Evolutionary conservation across 345 rosid species (phyloP), one percentile per base, ranked within the genome.

Genomic region (Eutrema japonicum): DNA sequence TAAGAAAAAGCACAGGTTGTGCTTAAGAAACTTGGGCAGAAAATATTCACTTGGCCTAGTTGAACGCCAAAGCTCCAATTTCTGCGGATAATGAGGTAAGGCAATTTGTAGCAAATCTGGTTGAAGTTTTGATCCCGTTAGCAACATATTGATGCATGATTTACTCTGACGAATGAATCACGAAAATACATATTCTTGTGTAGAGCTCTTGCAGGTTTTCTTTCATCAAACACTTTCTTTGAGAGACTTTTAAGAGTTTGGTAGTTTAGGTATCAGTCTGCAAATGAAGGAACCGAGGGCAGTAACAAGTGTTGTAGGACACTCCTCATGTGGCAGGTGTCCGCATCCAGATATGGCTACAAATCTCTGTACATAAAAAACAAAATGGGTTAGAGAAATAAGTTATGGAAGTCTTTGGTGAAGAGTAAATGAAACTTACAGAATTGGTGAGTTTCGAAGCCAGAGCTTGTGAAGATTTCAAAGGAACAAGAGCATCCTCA

Each of bases 311-410:
- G 87, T 86, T 80, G 84, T 75, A 32, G 98, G 92, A 84, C 96
- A 84, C 84, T 93, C 98, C 77, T 90, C 98, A 1, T 93, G 98
- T 16, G 97, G 98, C 61, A 93, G 88, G 76, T 93, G 97, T 48
- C 98, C 98, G 30, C 97, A 90, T 54, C 96, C 91, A 1, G 92
- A 86, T 81, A 90, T 87, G 3, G 91, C 86, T 46, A 93, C 92
- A 33, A 90, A 81, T 81, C 96, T 90, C 98, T 93, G 97, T 81
- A 76, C 13, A 3, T 32, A 1, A 6, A 5, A 53, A 50, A 42
- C 48, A 26, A 4, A 58, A 0, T 64, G 18, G 16, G 5, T 70
- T 46, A 37, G 30, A 47, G 64, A 63, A 55, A 42, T 3, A 5
- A 68, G 58, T 45, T 54, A 30, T 45, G 18, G 43, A 67, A n/a